A percentile compares a stretch with the other conserved stretches of the same genome.
Evolutionary conservation across 2,329 filamentous ascomycete species (phyloP).

Genomic region (Elsinoe australis): DNA sequence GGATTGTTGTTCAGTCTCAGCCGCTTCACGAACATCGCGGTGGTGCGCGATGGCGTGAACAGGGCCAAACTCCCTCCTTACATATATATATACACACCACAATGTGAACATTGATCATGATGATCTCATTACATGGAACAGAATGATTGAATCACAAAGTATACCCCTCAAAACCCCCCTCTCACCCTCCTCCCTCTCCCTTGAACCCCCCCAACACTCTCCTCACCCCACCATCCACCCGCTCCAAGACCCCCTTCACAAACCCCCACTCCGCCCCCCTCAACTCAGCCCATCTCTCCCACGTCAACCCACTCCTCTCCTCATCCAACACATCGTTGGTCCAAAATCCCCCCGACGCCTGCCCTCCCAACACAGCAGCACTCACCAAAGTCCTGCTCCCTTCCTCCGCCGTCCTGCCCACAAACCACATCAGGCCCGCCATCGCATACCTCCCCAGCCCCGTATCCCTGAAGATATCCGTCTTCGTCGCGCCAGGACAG

Average conservation of each 20-base stretch:
- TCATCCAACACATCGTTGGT: conserved; percentile 27
- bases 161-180: neutral
- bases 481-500: conserved; percentile 29
- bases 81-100: too few species aligned
- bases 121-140: too few species aligned
- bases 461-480: conserved; percentile 27
- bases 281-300: neutral
- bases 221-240: neutral
- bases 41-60: too few species aligned
- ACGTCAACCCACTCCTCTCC: neutral
- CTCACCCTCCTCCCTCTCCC: neutral
- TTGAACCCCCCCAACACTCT: neutral
- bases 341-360: conserved; percentile 32
- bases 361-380: conserved; percentile 30
- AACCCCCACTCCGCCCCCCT: neutral
- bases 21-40: too few species aligned
- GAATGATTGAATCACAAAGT: too few species aligned
- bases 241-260: neutral
- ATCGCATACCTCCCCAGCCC: conserved; percentile 25
- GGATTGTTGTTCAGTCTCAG: too few species aligned
- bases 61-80: too few species aligned
- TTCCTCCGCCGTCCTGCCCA: conserved; percentile 26
- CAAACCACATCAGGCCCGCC: conserved; percentile 20
- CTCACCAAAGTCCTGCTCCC: conserved; percentile 31
- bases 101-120: too few species aligned